Percentiles rank a stretch among this genome's conserved stretches.
phyloP scores from a whole-genome alignment of 306 rosid species.

The Pueraria montana region DNA sequence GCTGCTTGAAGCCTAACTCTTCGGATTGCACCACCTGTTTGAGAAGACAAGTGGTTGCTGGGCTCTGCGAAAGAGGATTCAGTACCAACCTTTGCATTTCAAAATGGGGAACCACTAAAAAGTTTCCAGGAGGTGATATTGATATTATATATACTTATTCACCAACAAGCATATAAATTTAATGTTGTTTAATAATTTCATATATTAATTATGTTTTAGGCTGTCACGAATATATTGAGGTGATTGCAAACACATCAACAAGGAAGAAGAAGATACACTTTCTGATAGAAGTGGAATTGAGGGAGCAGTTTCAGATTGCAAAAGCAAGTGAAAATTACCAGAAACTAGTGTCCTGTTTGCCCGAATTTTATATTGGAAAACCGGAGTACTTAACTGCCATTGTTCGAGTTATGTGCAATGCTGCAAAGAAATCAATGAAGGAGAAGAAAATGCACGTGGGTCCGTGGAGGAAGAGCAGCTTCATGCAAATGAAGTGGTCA shows the following conservation, averaged over 20 bases:
- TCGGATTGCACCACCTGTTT: slow-evolving; percentile 60
- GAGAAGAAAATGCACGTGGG: slow-evolving; percentile 74
- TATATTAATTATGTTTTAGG: too few species aligned
- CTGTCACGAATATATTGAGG: slow-evolving; percentile 55
- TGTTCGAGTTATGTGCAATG: slow-evolving; percentile 58
- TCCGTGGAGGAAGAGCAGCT: slow-evolving; percentile 69
- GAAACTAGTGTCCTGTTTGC: slow-evolving; percentile 49
- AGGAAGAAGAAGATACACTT: slow-evolving; percentile 47
- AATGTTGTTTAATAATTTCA: too few species aligned
- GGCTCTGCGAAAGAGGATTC: slow-evolving; percentile 62
- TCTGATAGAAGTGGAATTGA: slow-evolving; percentile 55
- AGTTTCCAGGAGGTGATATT: slow-evolving; percentile 66
- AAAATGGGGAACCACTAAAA: slow-evolving; percentile 64
- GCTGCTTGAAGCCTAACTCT: slow-evolving; percentile 49
- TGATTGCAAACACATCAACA: slow-evolving; percentile 46
- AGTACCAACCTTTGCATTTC: slow-evolving; percentile 61
- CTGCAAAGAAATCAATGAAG: slow-evolving; percentile 77
- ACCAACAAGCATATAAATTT: too few species aligned
- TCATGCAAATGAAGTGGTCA: slow-evolving; percentile 84
- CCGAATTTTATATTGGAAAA: slow-evolving; percentile 57
- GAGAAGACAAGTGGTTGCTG: slow-evolving; percentile 53
- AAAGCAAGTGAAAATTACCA: slow-evolving; percentile 55
- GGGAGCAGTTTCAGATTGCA: slow-evolving; percentile 62
- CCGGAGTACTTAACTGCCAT: slow-evolving; percentile 55
- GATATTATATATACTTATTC: too few species aligned